Conservation (phyloP, 345 rosid genomes). For the Citropsis articulata region DNA sequence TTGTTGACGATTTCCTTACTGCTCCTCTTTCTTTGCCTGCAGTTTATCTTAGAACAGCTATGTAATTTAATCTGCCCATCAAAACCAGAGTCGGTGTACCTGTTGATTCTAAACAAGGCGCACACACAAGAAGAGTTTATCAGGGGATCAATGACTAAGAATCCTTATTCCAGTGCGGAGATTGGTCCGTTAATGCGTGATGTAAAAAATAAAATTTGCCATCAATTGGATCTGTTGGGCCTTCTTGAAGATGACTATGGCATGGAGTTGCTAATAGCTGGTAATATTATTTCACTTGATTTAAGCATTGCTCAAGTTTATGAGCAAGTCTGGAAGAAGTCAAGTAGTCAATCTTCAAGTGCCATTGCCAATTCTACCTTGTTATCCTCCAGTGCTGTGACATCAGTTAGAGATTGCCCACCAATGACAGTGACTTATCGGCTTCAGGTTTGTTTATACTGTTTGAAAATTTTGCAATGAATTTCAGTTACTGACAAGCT, state of each 20-base stretch:
- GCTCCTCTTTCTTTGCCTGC: slow-evolving; percentile 35
- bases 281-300: slow-evolving; percentile 96
- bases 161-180: slow-evolving; percentile 95
- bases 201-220: slow-evolving; percentile 96
- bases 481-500: not conserved
- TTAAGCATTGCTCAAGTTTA: slow-evolving; percentile 95
- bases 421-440: slow-evolving; percentile 98
- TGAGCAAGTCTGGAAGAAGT: slow-evolving; percentile 98
- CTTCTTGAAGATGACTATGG: slow-evolving; percentile 95
- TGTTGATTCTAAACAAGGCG: slow-evolving; percentile 85
- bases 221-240: slow-evolving; percentile 81
- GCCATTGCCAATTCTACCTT: slow-evolving; percentile 52
- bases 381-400: slow-evolving; percentile 54
- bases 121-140: slow-evolving; percentile 98
- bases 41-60: slow-evolving; percentile 98
- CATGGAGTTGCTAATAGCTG: slow-evolving; percentile 96
- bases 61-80: slow-evolving; percentile 98
- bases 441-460: slow-evolving; percentile 72
- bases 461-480: not conserved
- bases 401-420: slow-evolving; percentile 71
- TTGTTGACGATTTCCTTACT: slow-evolving; percentile 2
- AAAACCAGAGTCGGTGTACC: slow-evolving; percentile 87
- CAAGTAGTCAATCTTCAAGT: slow-evolving; percentile 68
- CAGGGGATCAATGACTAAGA: slow-evolving; percentile 98
- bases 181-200: slow-evolving; percentile 99